Evolutionary conservation across 2,329 filamentous ascomycete genomes (phyloP).

Genomic region (Shiraia bambusicola): DNA sequence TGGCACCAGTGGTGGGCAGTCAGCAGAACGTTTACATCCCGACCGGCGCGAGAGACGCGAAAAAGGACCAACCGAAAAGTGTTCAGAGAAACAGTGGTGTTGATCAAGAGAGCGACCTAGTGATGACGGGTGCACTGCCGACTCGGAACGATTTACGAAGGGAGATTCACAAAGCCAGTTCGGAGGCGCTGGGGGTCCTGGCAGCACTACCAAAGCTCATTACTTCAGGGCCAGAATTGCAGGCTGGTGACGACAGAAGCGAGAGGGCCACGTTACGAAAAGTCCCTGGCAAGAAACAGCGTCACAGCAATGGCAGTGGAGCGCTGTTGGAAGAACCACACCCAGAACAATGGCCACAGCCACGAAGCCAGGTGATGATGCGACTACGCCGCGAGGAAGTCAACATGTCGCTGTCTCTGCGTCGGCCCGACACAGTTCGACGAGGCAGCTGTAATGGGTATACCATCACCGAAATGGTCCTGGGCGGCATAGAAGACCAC

Average conservation of each 20-base stretch:
- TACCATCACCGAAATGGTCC: slow-evolving; percentile 20
- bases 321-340: slow-evolving; percentile 7
- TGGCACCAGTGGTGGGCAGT: background rate
- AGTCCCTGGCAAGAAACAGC: background rate
- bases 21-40: background rate
- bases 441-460: slow-evolving; percentile 22
- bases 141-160: no score
- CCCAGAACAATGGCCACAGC: slow-evolving; percentile 4
- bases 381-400: slow-evolving; percentile 20
- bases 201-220: no score
- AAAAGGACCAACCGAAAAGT: background rate
- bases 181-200: background rate
- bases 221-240: background rate
- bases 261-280: background rate
- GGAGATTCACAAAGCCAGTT: background rate
- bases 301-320: background rate
- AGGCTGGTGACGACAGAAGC: background rate
- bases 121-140: no score
- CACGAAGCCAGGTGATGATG: slow-evolving; percentile 14
- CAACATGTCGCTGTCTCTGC: slow-evolving; percentile 5
- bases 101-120: no score
- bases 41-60: background rate
- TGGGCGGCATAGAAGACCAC: slow-evolving; percentile 18
- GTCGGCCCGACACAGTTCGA: slow-evolving; percentile 18
- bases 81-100: no score